Conservation (phyloP, 2,329 filamentous ascomycete genomes). For the Penicillium crustosum region DNA sequence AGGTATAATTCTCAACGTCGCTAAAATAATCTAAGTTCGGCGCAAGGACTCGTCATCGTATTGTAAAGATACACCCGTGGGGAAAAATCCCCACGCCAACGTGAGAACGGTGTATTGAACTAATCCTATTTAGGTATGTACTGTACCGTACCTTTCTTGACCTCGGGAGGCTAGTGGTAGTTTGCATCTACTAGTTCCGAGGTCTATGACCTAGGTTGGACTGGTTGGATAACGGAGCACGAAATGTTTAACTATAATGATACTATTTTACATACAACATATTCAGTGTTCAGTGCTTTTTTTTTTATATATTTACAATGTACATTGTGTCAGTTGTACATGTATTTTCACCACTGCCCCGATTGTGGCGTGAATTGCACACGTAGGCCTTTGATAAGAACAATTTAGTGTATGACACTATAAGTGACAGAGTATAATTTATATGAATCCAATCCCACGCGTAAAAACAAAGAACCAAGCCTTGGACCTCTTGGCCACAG, state of each 20-base stretch:
- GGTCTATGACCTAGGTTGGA: neutral
- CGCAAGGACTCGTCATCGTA: constrained; percentile 11
- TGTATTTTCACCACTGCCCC: neutral
- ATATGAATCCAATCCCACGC: neutral
- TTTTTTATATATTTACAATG: neutral
- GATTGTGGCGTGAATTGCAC: neutral
- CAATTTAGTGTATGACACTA: neutral
- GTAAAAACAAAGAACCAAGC: neutral
- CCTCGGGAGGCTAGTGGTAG: constrained; percentile 3
- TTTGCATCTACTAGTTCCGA: neutral
- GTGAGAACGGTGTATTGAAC: neutral
- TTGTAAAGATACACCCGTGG: constrained; percentile 2
- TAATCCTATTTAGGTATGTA: neutral
- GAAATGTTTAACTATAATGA: neutral
- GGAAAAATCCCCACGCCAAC: constrained; percentile 8
- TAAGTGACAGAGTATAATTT: neutral
- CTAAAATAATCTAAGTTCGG: neutral
- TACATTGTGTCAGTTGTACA: neutral
- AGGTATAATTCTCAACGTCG: neutral
- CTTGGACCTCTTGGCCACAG: neutral
- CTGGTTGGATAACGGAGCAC: neutral
- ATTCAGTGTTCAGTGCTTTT: no score
- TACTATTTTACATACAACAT: neutral
- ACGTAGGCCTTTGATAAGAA: neutral
- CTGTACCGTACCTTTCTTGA: neutral